Evolutionary conservation across 1,139 yeast genomes (phyloP), one percentile per base, ranked within the genome.

Genomic region (Trichomonascaceae sp.): DNA sequence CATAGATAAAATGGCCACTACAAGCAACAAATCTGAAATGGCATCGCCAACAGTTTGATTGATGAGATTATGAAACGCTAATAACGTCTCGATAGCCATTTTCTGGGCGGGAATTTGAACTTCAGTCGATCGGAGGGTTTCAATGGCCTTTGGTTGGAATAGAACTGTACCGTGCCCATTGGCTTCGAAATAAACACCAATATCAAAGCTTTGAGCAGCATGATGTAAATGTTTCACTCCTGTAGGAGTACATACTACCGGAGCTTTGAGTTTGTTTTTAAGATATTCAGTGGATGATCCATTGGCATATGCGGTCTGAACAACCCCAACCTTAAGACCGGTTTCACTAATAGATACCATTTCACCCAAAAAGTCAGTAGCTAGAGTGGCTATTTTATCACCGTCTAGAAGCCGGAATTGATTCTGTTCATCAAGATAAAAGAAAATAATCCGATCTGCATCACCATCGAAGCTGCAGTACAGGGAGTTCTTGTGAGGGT

Each of bases 21-120:
- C 90, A 3, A 86, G 82, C 58, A 93, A 73, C 68, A 93, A 75
- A 68, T 95, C 99, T 18, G 96, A 83, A 54, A 95, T 84, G 4
- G 99, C 96, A 69, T 93, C 99, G 43, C 99, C 99, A 8, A 93
- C 98, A 0, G 98, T 87, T 70, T 93, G 99, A 70, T 93, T 93
- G 66, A 93, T 88, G 61, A 93, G 75, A 55, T 82, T 79, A 45
- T 87, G 77, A 57, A 88, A 78, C 15, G 79, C 75, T 59, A 76
- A 73, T 58, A 88, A 73, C 1, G 83, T 74, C 53, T 73, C 70
- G 48, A 84, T 71, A 1, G 89, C 82, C 1, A 69, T 57, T 52
- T 68, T 66, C 49, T 72, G 73, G 22, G 74, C 71, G 6, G 72
- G 72, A 3, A 70, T 63, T 18, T 68, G 58, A 9, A 67, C 70